Evolutionary conservation across 116 monocot species (phyloP).

Genomic region (Phalaenopsis hybrid): DNA sequence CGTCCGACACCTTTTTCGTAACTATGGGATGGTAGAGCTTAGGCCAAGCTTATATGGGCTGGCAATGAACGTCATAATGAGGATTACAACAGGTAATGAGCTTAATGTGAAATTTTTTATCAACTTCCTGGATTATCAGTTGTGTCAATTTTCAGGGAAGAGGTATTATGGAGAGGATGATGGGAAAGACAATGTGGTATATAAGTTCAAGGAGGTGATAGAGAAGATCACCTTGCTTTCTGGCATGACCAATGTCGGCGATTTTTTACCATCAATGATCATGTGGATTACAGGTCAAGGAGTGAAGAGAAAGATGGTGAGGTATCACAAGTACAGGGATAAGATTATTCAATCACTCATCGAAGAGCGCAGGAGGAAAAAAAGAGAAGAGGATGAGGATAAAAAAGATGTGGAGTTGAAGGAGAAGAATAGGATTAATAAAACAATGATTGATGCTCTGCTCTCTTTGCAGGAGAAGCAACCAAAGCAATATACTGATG

Average conservation of each 20-base stretch:
- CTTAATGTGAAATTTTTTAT: no score
- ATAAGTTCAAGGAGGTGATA: no score
- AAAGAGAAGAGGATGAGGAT: neutral
- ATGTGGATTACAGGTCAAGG: conserved; percentile 9
- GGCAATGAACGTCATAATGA: no score
- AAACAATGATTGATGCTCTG: conserved; percentile 7
- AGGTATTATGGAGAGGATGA: no score
- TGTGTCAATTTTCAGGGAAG: no score
- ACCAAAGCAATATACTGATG: conserved; percentile 8
- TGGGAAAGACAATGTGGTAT: no score
- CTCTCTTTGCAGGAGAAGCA: neutral
- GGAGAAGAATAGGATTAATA: neutral
- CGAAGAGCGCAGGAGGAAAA: conserved; percentile 8
- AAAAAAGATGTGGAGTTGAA: neutral
- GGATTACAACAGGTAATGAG: no score
- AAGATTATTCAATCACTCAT: conserved; percentile 12
- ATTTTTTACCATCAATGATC: neutral
- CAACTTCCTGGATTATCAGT: no score
- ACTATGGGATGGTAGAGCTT: conserved; percentile 5
- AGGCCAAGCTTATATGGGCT: conserved; percentile 13
- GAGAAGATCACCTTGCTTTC: no score
- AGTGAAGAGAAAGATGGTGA: neutral
- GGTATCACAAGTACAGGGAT: conserved; percentile 4
- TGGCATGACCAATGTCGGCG: no score
- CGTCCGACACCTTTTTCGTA: conserved; percentile 2